These are phyloP conservation scores for Alternaria brassicae DNA, from an alignment of 2,329 filamentous ascomycete species.

Conservation along the genomic window DNA sequence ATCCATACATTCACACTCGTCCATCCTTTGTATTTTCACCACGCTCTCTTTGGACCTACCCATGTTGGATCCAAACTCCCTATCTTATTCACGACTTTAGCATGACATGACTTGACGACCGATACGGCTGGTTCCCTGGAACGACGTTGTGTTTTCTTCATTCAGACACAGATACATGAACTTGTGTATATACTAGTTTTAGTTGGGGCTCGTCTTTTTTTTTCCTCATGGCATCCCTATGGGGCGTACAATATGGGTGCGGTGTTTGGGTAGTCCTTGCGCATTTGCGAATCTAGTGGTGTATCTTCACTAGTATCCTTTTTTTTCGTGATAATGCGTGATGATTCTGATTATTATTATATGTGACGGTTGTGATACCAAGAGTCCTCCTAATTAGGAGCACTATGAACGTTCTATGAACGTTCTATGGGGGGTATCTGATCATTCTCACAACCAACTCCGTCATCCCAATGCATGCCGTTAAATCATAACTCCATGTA, in stretches of 20 bases:
- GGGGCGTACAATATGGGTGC: background rate
- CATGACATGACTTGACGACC: constrained; percentile 13
- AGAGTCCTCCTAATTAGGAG: background rate
- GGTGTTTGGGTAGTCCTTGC: background rate
- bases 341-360: background rate
- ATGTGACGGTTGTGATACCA: background rate
- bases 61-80: background rate
- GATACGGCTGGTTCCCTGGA: background rate
- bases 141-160: background rate
- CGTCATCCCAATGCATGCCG: background rate
- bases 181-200: constrained; percentile 1
- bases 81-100: constrained; percentile 9
- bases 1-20: background rate
- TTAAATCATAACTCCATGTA: background rate
- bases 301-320: background rate
- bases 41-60: background rate
- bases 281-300: background rate
- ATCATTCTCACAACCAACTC: background rate
- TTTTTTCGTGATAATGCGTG: background rate
- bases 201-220: background rate
- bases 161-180: constrained; percentile 1
- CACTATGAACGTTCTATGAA: background rate
- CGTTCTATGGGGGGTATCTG: background rate
- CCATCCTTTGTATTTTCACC: background rate
- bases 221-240: background rate